Conservation (phyloP, 2,329 filamentous ascomycete species). For the Colletotrichum sp. region DNA sequence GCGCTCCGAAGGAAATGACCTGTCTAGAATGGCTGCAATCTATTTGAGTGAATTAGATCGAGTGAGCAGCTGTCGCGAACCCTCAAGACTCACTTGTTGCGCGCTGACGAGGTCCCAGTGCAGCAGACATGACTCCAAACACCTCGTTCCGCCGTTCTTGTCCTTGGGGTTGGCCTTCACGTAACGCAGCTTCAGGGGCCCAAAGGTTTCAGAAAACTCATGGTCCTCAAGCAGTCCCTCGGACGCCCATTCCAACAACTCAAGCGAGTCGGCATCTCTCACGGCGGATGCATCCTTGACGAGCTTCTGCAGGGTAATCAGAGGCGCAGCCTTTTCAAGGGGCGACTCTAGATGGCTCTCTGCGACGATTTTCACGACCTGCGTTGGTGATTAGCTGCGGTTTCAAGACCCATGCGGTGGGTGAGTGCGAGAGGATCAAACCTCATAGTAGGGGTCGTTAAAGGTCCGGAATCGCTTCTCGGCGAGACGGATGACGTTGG, state of each 20-base stretch:
- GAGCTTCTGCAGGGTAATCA: conserved; percentile 49
- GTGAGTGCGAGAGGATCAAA: conserved; percentile 31
- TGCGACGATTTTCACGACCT: conserved; percentile 55
- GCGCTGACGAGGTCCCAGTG: conserved; percentile 62
- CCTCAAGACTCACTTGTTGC: conserved; percentile 52
- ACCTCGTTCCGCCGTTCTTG: conserved; percentile 44
- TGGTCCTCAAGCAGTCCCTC: conserved; percentile 39
- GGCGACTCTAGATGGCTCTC: conserved; percentile 59
- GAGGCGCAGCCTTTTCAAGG: conserved; percentile 47
- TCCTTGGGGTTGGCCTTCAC: conserved; percentile 60
- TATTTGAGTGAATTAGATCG: conserved; percentile 26
- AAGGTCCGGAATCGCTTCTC: conserved; percentile 53
- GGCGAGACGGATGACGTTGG: conserved; percentile 54
- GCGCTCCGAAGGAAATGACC: conserved; percentile 53
- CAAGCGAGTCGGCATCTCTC: conserved; percentile 55
- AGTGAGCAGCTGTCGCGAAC: neutral
- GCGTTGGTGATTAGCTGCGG: neutral
- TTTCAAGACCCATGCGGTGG: neutral
- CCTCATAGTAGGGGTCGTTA: conserved; percentile 63
- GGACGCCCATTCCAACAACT: conserved; percentile 62
- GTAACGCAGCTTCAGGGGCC: conserved; percentile 52
- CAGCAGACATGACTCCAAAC: conserved; percentile 57
- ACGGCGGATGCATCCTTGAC: conserved; percentile 51
- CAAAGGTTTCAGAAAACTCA: conserved; percentile 53
- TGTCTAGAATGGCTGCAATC: conserved; percentile 61